Percentiles rank a stretch among this genome's conserved stretches.
Evolutionary conservation across 2,329 filamentous ascomycete genomes (phyloP).

Genomic region (Conoideocrella luteorostrata): DNA sequence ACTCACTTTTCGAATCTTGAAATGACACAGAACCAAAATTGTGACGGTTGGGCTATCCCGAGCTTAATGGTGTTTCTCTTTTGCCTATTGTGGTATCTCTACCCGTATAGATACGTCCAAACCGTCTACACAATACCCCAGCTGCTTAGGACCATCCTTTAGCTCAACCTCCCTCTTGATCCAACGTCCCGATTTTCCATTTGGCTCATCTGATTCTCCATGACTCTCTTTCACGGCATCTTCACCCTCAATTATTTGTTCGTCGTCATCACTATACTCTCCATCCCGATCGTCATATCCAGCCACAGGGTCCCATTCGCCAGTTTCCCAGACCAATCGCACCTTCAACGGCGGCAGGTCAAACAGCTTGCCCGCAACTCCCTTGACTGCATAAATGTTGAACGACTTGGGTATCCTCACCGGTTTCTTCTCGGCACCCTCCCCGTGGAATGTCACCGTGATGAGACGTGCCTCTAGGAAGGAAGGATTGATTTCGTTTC

Average conservation of each 20-base stretch:
- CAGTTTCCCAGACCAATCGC: constrained; percentile 77
- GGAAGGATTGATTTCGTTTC: constrained; percentile 59
- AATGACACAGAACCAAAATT: too few relatives aligned
- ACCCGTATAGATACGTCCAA: constrained; percentile 65
- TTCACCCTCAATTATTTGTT: constrained; percentile 20
- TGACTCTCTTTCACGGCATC: constrained; percentile 21
- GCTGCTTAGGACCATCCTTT: constrained; percentile 68
- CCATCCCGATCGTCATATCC: constrained; percentile 54
- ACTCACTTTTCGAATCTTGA: too few relatives aligned
- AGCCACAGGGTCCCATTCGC: constrained; percentile 77
- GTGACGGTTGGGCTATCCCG: too few relatives aligned
- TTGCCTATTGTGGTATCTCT: constrained; percentile 35
- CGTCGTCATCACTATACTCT: constrained; percentile 47
- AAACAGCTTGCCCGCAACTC: constrained; percentile 68
- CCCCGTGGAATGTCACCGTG: constrained; percentile 47
- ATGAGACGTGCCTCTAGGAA: constrained; percentile 76
- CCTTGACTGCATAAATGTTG: constrained; percentile 76
- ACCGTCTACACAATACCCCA: constrained; percentile 79
- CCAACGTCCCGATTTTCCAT: constrained; percentile 49
- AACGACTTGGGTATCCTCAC: constrained; percentile 65
- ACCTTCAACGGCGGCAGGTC: constrained; percentile 56
- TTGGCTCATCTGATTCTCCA: constrained; percentile 10
- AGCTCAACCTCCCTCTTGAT: constrained; percentile 75
- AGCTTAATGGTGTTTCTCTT: not conserved
- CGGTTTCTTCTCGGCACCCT: constrained; percentile 20